phyloP scores from a whole-genome alignment of 2,329 filamentous ascomycete species.

The Sporothrix pseudoabietina region DNA sequence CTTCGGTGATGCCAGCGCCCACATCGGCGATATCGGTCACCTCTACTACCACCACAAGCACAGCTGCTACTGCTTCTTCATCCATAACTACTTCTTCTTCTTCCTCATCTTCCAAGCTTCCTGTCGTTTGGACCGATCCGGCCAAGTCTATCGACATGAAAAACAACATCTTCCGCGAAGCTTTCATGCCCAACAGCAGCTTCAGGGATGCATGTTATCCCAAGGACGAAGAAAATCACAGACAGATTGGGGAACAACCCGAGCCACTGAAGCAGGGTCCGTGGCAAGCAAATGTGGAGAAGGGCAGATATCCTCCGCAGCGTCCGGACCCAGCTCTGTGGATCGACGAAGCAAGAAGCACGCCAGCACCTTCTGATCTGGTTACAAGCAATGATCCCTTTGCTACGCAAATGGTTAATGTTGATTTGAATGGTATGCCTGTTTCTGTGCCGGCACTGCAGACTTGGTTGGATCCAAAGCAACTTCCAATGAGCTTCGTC shows the following conservation, averaged over 20 bases:
- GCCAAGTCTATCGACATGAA: slow-evolving; percentile 1
- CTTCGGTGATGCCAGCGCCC: background rate
- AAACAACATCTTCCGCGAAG: background rate
- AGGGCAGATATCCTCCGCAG: background rate
- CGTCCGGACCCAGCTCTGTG: background rate
- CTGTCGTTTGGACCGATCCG: background rate
- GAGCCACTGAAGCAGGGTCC: background rate
- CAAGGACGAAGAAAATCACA: background rate
- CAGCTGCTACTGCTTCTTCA: background rate
- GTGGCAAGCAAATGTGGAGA: background rate
- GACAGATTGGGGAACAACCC: too few relatives aligned
- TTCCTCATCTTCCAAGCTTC: background rate
- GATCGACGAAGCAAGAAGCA: slow-evolving; percentile 1
- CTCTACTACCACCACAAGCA: background rate
- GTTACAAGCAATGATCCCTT: background rate
- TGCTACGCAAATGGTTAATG: background rate
- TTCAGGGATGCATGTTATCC: background rate
- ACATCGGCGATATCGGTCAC: background rate
- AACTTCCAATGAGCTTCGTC: background rate
- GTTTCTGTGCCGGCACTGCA: background rate
- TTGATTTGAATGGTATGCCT: background rate
- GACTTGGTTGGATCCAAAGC: background rate
- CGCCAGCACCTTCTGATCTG: background rate
- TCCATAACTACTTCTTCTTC: background rate
- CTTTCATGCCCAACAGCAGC: background rate